Percentiles rank a stretch among this genome's conserved stretches.
These are phyloP conservation scores for Hirschfeldia incana DNA, from an alignment of 345 rosid species.

Conservation along the genomic window DNA sequence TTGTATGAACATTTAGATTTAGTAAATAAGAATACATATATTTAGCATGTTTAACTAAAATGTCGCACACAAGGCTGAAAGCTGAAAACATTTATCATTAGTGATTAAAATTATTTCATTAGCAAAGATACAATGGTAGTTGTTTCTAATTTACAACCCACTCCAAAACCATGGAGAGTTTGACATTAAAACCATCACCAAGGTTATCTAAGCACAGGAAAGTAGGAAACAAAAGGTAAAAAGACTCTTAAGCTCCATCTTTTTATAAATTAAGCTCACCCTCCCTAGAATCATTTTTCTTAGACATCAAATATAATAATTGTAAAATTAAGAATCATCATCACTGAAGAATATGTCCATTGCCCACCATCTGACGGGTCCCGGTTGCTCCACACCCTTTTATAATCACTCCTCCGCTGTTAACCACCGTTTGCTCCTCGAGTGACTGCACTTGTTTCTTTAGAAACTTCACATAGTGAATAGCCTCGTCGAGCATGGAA, in stretches of 20 bases:
- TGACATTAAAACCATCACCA: neutral
- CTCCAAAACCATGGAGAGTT: slow-evolving; percentile 24
- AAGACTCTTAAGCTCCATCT: neutral
- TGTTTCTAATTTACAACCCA: slow-evolving; percentile 23
- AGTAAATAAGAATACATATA: neutral
- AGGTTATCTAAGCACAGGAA: neutral
- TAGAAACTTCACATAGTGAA: slow-evolving; percentile 86
- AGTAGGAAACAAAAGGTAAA: neutral
- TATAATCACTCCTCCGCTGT: slow-evolving; percentile 38
- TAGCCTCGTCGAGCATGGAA: slow-evolving; percentile 91
- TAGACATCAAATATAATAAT: slow-evolving; percentile 6
- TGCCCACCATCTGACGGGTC: slow-evolving; percentile 46
- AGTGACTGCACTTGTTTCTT: slow-evolving; percentile 80
- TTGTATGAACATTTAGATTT: neutral
- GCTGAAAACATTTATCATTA: slow-evolving; percentile 13
- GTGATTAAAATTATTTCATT: slow-evolving; percentile 17
- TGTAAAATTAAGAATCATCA: slow-evolving; percentile 15
- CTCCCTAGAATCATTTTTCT: slow-evolving; percentile 8
- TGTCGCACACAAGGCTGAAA: neutral
- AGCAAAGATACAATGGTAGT: slow-evolving; percentile 23
- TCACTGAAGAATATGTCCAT: slow-evolving; percentile 64
- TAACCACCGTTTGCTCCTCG: slow-evolving; percentile 61
- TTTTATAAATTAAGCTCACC: slow-evolving; percentile 9
- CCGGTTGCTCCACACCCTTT: slow-evolving; percentile 55
- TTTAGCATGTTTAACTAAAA: neutral